Percentiles rank a stretch among this genome's conserved stretches.
Conservation (phyloP, 305 asterid species). For the Rubia balearica region DNA sequence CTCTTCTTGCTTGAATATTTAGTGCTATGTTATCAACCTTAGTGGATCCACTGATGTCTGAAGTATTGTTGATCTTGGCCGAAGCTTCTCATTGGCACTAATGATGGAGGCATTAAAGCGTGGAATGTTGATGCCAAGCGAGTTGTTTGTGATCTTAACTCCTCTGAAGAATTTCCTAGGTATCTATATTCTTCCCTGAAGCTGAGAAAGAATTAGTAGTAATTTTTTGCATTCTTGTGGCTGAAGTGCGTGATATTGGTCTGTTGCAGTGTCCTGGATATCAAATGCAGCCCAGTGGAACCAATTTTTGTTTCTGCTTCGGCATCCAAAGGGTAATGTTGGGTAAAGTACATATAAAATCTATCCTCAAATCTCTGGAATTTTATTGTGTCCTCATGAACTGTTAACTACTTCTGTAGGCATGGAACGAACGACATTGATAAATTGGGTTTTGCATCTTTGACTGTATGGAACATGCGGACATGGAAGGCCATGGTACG, state of each 20-base stretch:
- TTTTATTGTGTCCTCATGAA: constrained; percentile 4
- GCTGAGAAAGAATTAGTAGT: background rate
- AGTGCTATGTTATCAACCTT: background rate
- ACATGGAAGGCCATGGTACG: constrained; percentile 94
- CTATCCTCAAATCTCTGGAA: background rate
- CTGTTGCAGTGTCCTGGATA: constrained; percentile 72
- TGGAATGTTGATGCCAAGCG: constrained; percentile 98
- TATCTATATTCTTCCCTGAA: constrained; percentile 16
- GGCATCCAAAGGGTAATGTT: constrained; percentile 71
- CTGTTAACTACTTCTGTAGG: constrained; percentile 33
- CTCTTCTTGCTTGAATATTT: constrained; percentile 10
- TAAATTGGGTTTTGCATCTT: constrained; percentile 74
- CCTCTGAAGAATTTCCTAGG: constrained; percentile 76
- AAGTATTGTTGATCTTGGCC: constrained; percentile 29
- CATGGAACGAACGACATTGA: constrained; percentile 49
- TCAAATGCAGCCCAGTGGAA: constrained; percentile 98
- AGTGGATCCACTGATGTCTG: constrained; percentile 22
- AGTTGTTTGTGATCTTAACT: constrained; percentile 86
- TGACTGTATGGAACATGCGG: constrained; percentile 99
- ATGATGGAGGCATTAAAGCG: constrained; percentile 95
- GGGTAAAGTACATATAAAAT: background rate
- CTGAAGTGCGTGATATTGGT: constrained; percentile 22
- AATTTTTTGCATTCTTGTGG: constrained; percentile 11
- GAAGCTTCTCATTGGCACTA: constrained; percentile 97
- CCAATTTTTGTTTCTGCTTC: constrained; percentile 97